Evolutionary conservation across 495 filamentous ascomycete genomes (phyloP).

Genomic region (Penicillium arizonense): DNA sequence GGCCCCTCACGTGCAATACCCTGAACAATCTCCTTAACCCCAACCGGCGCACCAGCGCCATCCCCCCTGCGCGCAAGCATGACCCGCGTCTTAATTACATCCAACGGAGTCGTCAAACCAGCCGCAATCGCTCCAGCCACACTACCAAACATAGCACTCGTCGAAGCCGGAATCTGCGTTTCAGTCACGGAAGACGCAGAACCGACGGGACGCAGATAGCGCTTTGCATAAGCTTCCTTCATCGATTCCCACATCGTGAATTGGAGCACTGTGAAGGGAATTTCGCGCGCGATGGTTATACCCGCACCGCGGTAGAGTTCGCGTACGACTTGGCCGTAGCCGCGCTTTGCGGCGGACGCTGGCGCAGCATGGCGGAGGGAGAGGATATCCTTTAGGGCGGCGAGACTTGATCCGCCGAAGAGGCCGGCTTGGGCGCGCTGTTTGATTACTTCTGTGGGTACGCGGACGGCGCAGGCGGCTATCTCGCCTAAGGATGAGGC

Average conservation of each 20-base stretch:
- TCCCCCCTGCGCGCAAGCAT: slow-evolving; percentile 69
- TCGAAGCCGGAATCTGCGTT: slow-evolving; percentile 59
- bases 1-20: slow-evolving; percentile 70
- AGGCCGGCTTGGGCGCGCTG: slow-evolving; percentile 90
- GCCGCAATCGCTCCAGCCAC: slow-evolving; percentile 83
- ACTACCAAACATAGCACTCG: slow-evolving; percentile 85
- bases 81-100: slow-evolving; percentile 94
- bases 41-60: slow-evolving; percentile 43
- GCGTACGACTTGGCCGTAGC: slow-evolving; percentile 61
- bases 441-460: slow-evolving; percentile 96
- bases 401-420: slow-evolving; percentile 48
- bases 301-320: slow-evolving; percentile 90
- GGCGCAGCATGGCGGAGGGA: slow-evolving; percentile 37
- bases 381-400: slow-evolving; percentile 69
- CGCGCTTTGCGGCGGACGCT: slow-evolving; percentile 34
- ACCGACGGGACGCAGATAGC: slow-evolving; percentile 23
- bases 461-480: slow-evolving; percentile 86
- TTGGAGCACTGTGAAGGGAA: slow-evolving; percentile 94
- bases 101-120: slow-evolving; percentile 85
- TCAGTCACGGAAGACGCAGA: slow-evolving; percentile 9
- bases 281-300: slow-evolving; percentile 91
- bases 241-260: slow-evolving; percentile 96
- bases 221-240: slow-evolving; percentile 57
- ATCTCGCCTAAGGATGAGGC: slow-evolving; percentile 90
- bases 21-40: slow-evolving; percentile 56